These are phyloP conservation scores for Collybiopsis confluens DNA, from an alignment of 768 basidiomycete species.

Conservation along the genomic window DNA sequence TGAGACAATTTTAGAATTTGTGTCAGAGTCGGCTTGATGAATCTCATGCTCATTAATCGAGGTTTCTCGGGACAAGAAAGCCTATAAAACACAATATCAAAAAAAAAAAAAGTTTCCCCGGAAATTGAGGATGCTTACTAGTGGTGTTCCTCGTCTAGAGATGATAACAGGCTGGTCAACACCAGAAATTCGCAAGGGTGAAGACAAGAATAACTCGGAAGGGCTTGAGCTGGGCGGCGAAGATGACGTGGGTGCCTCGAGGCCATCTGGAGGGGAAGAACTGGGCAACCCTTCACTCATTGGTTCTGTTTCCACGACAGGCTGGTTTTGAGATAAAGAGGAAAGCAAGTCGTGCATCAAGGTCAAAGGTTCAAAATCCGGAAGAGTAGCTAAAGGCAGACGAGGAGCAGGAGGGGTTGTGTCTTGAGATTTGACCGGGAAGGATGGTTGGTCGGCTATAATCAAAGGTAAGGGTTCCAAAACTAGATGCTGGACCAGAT, in stretches of 20 bases:
- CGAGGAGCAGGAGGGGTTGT: background rate
- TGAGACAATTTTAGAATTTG: background rate
- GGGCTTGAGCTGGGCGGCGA: slow-evolving; percentile 45
- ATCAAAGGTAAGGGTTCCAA: background rate
- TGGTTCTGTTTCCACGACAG: background rate
- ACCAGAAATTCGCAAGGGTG: slow-evolving; percentile 31
- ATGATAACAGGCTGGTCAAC: slow-evolving; percentile 16
- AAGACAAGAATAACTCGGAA: slow-evolving; percentile 35
- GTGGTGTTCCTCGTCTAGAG: background rate
- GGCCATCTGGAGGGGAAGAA: background rate
- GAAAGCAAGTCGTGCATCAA: slow-evolving; percentile 3
- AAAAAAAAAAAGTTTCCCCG: no score
- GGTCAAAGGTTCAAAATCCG: background rate
- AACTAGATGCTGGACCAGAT: background rate
- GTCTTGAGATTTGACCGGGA: background rate
- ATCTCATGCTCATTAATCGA: no score
- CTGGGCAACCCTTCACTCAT: background rate
- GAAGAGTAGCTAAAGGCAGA: background rate
- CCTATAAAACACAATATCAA: no score
- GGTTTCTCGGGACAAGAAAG: background rate
- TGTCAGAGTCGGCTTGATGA: background rate
- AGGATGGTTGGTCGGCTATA: background rate
- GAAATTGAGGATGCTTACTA: background rate
- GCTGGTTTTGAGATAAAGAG: background rate
- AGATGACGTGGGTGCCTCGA: background rate